These are phyloP conservation scores for Casaregolazyma lundiana DNA, from an alignment of 1,139 yeast genomes.

Conservation along the genomic window DNA sequence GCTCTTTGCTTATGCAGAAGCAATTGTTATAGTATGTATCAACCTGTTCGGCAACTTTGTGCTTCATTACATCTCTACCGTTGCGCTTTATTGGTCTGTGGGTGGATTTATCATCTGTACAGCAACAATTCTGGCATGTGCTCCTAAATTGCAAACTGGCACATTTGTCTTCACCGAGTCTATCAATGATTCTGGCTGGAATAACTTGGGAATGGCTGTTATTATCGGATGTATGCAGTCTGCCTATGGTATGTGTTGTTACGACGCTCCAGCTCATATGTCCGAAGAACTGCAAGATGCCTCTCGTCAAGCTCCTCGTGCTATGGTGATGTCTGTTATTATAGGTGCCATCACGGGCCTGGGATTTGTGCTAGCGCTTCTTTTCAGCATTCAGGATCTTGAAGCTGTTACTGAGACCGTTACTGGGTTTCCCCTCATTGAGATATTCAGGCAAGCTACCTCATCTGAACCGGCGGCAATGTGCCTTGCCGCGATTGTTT, in stretches of 20 bases:
- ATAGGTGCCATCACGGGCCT: conserved; percentile 55
- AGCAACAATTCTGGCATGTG: conserved; percentile 23
- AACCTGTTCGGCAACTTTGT: conserved; percentile 14
- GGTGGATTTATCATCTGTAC: conserved; percentile 24
- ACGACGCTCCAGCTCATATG: conserved; percentile 59
- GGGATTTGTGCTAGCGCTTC: conserved; percentile 51
- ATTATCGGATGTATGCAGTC: conserved; percentile 59
- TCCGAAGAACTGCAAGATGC: conserved; percentile 54
- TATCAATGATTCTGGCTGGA: conserved; percentile 49
- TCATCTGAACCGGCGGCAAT: conserved; percentile 50
- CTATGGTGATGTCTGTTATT: conserved; percentile 52
- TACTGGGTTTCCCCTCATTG: conserved; percentile 56
- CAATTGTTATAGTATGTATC: conserved; percentile 4
- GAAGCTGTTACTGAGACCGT: conserved; percentile 40
- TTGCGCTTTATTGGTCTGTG: conserved; percentile 26
- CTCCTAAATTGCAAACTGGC: conserved; percentile 37
- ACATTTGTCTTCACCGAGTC: conserved; percentile 48
- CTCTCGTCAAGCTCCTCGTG: conserved; percentile 49
- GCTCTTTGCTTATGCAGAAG: conserved; percentile 46
- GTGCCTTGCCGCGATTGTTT: conserved; percentile 51
- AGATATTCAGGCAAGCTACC: conserved; percentile 56
- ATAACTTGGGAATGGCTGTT: conserved; percentile 49
- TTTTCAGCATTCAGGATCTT: conserved; percentile 52
- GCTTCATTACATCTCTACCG: conserved; percentile 31
- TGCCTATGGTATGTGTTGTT: conserved; percentile 56